Percentiles rank a stretch among this genome's conserved stretches.
These are phyloP conservation scores for Pezicula carpinea DNA, from an alignment of 2,329 filamentous ascomycete genomes.

Conservation along the genomic window DNA sequence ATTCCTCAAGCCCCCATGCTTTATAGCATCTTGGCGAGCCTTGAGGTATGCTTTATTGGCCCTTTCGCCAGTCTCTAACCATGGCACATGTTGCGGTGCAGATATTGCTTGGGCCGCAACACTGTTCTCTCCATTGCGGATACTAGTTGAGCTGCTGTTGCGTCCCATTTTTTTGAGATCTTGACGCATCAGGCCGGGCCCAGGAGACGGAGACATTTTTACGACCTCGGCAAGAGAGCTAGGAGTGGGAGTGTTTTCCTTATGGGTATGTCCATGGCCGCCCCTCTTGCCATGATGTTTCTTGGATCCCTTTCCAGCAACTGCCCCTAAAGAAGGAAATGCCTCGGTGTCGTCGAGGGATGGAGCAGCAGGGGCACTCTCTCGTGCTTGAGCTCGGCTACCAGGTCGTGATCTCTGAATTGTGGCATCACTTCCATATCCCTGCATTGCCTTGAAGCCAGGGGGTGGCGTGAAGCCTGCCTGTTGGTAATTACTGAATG, in stretches of 20 bases:
- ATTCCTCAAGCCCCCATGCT: constrained; percentile 92
- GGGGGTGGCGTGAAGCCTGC: constrained; percentile 59
- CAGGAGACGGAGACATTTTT: constrained; percentile 88
- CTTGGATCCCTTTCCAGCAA: constrained; percentile 70
- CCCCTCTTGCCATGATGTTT: constrained; percentile 92
- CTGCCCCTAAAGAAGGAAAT: constrained; percentile 83
- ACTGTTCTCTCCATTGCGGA: constrained; percentile 71
- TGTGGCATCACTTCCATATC: constrained; percentile 52
- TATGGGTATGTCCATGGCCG: constrained; percentile 68
- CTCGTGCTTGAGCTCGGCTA: constrained; percentile 69
- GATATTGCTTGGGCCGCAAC: constrained; percentile 78
- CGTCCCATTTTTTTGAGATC: constrained; percentile 55
- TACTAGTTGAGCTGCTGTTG: constrained; percentile 60
- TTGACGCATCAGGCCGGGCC: constrained; percentile 53
- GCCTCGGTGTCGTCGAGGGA: constrained; percentile 92
- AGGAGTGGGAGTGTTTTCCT: constrained; percentile 57
- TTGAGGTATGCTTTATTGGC: constrained; percentile 95
- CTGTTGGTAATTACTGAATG: constrained; percentile 48
- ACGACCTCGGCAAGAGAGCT: constrained; percentile 90
- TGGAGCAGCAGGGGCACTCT: constrained; percentile 62
- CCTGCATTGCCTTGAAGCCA: constrained; percentile 61
- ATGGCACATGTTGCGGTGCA: constrained; percentile 87
- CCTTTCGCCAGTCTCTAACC: constrained; percentile 87
- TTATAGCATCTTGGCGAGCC: constrained; percentile 91
- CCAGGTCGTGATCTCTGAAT: constrained; percentile 76